Evolutionary conservation across 225 moss, liverwort and hornwort genomes (phyloP).

Genomic region (Pseudisothecium myosuroides): DNA sequence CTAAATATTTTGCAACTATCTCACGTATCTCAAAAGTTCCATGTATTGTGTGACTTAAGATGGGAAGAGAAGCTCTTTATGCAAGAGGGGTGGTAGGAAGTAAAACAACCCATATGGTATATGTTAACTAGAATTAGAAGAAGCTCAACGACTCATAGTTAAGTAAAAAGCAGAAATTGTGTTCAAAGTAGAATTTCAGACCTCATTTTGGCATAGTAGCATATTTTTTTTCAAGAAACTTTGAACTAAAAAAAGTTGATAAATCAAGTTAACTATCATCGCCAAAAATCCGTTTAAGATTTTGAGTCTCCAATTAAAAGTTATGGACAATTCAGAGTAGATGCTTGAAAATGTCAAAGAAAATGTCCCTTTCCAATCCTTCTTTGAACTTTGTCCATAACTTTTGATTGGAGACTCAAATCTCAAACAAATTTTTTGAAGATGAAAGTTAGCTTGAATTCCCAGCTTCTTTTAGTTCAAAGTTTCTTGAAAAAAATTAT

Average conservation of each 20-base stretch:
- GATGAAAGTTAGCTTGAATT: not conserved
- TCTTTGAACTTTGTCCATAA: not conserved
- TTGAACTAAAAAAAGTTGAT: fast-evolving
- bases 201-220: not conserved
- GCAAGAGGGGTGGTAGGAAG: fast-evolving
- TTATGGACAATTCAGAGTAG: not conserved
- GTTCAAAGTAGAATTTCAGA: not conserved
- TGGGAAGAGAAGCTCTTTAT: not conserved
- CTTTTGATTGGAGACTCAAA: not conserved
- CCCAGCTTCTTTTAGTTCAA: fast-evolving
- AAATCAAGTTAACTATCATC: not conserved
- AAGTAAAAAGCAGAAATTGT: not conserved
- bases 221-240: not conserved
- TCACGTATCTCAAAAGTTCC: fast-evolving
- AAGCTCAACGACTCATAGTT: not conserved
- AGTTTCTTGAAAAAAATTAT: not conserved
- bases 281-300: not conserved
- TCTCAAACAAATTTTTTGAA: fast-evolving
- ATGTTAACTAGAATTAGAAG: not conserved
- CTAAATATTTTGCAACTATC: not conserved
- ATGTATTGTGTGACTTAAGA: fast-evolving
- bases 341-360: too few relatives aligned
- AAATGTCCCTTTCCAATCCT: too few relatives aligned
- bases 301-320: not conserved
- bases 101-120: not conserved